phyloP scores from a whole-genome alignment of 1,284 basidiomycete species.

The Vanrija sp. region DNA sequence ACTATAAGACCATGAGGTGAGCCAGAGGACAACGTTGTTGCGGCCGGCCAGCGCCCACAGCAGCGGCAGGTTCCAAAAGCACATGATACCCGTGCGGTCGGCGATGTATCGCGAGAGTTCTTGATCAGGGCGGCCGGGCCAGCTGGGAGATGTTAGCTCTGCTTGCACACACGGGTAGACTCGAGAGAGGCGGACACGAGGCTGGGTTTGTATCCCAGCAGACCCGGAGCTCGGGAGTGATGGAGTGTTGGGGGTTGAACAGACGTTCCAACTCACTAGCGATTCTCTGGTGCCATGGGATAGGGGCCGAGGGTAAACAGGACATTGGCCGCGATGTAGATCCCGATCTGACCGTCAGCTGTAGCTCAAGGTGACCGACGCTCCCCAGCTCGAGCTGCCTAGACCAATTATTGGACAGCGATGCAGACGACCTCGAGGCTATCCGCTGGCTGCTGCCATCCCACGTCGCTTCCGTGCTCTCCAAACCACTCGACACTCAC shows the following conservation, averaged over 20 bases:
- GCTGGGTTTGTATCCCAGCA: conserved; percentile 51
- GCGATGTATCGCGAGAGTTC: conserved; percentile 15
- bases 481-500: background rate
- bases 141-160: conserved; percentile 10
- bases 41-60: conserved; percentile 19
- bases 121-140: background rate
- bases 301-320: conserved; percentile 43
- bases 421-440: too few relatives aligned
- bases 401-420: too few relatives aligned
- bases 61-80: conserved; percentile 23
- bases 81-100: conserved; percentile 24
- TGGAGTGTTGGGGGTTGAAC: too few relatives aligned
- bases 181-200: conserved; percentile 52
- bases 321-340: conserved; percentile 20
- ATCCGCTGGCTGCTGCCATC: too few relatives aligned
- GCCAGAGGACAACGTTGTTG: conserved; percentile 25
- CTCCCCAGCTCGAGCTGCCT: too few relatives aligned
- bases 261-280: too few relatives aligned
- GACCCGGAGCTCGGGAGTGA: too few relatives aligned
- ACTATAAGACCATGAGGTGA: conserved; percentile 25
- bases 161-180: conserved; percentile 54
- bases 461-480: too few relatives aligned
- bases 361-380: too few relatives aligned
- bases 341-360: conserved; percentile 14
- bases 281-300: conserved; percentile 1